phyloP scores from a whole-genome alignment of 148 eudicot species.

The Vaccinium myrtillus region DNA sequence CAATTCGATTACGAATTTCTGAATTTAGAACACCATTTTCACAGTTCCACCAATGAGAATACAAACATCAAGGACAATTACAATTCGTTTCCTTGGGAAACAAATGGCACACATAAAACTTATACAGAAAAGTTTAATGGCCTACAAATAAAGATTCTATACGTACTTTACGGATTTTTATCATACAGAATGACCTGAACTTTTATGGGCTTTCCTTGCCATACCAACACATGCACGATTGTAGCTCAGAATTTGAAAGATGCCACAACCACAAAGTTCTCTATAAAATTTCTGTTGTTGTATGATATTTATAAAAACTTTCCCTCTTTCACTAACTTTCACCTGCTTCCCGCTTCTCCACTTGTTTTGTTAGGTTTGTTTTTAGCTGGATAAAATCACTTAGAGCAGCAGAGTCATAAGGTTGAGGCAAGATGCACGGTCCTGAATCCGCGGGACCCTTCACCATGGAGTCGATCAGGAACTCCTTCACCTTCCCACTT shows the following conservation, averaged over 20 bases:
- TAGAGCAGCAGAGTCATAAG: constrained; percentile 28
- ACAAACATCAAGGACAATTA: neutral
- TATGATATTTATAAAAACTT: neutral
- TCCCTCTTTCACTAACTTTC: neutral
- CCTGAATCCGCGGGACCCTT: constrained; percentile 28
- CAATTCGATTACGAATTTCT: no score
- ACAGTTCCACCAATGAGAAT: no score
- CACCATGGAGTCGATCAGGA: constrained; percentile 29
- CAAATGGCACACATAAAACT: neutral
- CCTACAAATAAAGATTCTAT: neutral
- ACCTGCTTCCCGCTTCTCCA: constrained; percentile 19
- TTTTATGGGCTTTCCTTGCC: neutral
- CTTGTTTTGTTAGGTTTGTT: constrained; percentile 15
- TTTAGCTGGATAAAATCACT: constrained; percentile 13
- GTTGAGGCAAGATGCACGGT: constrained; percentile 38
- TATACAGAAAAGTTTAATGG: neutral
- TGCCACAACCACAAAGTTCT: neutral
- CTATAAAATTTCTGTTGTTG: neutral
- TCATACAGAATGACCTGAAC: neutral
- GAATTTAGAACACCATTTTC: no score
- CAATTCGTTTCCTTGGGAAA: neutral
- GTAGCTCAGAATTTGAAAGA: neutral
- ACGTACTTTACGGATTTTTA: neutral
- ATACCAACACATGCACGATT: neutral
- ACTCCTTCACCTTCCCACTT: constrained; percentile 18